Percentiles rank a stretch among this genome's conserved stretches.
Conservation (phyloP, 2,329 filamentous ascomycete species). For the Myriosclerotinia duriaeana region DNA sequence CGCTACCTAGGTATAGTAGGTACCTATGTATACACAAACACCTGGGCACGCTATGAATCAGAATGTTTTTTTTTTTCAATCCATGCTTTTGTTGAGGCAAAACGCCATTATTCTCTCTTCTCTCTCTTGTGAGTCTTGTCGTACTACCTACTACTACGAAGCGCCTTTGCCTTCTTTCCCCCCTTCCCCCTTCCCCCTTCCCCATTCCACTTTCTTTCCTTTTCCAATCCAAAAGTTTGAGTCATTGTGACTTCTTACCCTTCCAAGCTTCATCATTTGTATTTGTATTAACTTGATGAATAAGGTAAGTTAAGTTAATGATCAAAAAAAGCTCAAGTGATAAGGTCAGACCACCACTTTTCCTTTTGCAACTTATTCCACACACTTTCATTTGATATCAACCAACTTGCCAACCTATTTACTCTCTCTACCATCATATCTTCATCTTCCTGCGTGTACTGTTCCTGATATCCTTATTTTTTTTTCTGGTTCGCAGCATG, state of each 20-base stretch:
- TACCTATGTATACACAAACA: too few species aligned
- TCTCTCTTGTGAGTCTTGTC: too few species aligned
- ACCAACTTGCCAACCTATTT: not conserved
- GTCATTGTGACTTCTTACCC: slow-evolving; percentile 2
- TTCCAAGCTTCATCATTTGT: not conserved
- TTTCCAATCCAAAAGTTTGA: slow-evolving; percentile 2
- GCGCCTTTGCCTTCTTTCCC: too few species aligned
- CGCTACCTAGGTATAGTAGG: too few species aligned
- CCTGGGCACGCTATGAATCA: too few species aligned
- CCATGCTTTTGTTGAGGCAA: too few species aligned
- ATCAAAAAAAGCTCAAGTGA: slow-evolving; percentile 22
- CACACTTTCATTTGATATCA: not conserved
- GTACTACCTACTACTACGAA: too few species aligned
- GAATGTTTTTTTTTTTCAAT: too few species aligned
- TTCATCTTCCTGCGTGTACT: not conserved
- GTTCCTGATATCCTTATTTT: not conserved
- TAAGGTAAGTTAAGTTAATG: not conserved
- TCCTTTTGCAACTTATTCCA: not conserved
- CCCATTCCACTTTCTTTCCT: not conserved
- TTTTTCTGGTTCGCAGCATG: slow-evolving; percentile 4
- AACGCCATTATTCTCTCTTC: too few species aligned
- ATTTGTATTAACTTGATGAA: slow-evolving; percentile 1
- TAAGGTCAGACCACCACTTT: slow-evolving; percentile 18
- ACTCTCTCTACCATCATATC: not conserved
- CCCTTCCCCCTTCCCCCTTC: not conserved